Base-by-base conservation (phyloP, 2,329 filamentous ascomycete genomes). In the Colletotrichum chrysophilum region DNA sequence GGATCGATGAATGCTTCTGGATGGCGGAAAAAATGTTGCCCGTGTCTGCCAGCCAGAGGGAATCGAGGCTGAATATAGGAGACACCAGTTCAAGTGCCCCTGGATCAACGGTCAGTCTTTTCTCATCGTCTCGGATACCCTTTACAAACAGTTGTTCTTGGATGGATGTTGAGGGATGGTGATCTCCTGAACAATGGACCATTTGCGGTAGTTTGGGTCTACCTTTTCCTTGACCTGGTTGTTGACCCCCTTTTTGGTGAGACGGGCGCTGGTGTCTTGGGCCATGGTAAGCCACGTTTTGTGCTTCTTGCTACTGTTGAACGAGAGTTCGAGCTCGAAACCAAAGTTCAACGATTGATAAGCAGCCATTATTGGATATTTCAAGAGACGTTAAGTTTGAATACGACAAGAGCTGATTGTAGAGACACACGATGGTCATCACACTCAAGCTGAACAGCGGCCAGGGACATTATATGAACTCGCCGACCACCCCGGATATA, bases 291-390 rank as follows among this genome's bases (percentile, higher is more conserved):
- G 77, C 84, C 84, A 86, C 5, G 79, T 78, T 10, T 81, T 81
- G 71, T 83, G 79, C 74, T 82, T 84, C 43, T 82, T 82, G 61
- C 80, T 80, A 71, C 81, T 80, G 13, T 78, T 80, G 5, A 86
- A 77, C 7, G 85, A 81, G 5, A 86, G 78, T 77, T 86, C 85
- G 26, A 86, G 80, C 77, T 86, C 85, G 24, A 86, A 75, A 24
- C 85, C 85, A 64, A 86, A 86, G 64, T 61, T 69, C 64, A 76
- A 60, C 5, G 74, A 52, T 24, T 61, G 70, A 52, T 69, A 74
- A 12, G 10, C 28, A 18, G 70, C n/a, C 74, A 76, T 74, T 3
- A 65, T 21, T 21, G n/a, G 43, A 24, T 0, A 21, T 24, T 52
- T 52, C n/a, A 21, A 13, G 43, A 52, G n/a, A 52, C n/a, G 2